These are phyloP conservation scores for Venturia nashicola DNA, from an alignment of 2,329 filamentous ascomycete genomes.

Conservation along the genomic window DNA sequence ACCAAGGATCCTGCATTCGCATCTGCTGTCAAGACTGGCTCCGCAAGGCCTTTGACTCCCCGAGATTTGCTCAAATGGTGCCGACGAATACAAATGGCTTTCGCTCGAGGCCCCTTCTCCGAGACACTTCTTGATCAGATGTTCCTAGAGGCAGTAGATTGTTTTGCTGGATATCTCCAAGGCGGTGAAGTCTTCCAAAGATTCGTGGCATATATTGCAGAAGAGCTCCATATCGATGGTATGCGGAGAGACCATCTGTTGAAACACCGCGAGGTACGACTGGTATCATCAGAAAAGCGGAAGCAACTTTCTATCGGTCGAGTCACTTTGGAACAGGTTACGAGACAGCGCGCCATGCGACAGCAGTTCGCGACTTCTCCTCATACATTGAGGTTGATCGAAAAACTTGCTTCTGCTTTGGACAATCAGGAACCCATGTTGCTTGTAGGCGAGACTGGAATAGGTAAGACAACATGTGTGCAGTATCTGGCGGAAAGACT, in stretches of 20 bases:
- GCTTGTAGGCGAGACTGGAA: slow-evolving; percentile 96
- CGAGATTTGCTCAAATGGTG: slow-evolving; percentile 90
- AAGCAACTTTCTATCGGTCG: slow-evolving; percentile 6
- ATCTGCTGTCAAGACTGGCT: slow-evolving; percentile 40
- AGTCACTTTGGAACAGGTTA: neutral
- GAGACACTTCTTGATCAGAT: slow-evolving; percentile 69
- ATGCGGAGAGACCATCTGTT: slow-evolving; percentile 72
- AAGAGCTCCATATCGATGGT: slow-evolving; percentile 76
- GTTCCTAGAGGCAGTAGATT: slow-evolving; percentile 87
- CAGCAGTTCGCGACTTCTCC: slow-evolving; percentile 70
- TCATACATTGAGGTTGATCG: slow-evolving; percentile 72
- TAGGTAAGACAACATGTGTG: slow-evolving; percentile 92
- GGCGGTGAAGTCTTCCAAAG: slow-evolving; percentile 47
- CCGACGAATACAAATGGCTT: slow-evolving; percentile 55
- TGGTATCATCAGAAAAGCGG: slow-evolving; percentile 6
- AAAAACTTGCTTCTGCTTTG: slow-evolving; percentile 76
- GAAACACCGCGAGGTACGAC: slow-evolving; percentile 55
- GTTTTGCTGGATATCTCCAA: slow-evolving; percentile 73
- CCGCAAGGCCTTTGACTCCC: slow-evolving; percentile 51
- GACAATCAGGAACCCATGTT: slow-evolving; percentile 78
- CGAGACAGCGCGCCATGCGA: neutral
- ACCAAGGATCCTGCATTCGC: slow-evolving; percentile 31
- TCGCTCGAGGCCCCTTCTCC: slow-evolving; percentile 49
- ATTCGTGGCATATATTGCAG: slow-evolving; percentile 60
- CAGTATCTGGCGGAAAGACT: slow-evolving; percentile 80